A percentile compares a stretch with the other conserved stretches of the same genome.
phyloP scores from a whole-genome alignment of 176 grass and related monocot species.

The Elymus sibiricus region DNA sequence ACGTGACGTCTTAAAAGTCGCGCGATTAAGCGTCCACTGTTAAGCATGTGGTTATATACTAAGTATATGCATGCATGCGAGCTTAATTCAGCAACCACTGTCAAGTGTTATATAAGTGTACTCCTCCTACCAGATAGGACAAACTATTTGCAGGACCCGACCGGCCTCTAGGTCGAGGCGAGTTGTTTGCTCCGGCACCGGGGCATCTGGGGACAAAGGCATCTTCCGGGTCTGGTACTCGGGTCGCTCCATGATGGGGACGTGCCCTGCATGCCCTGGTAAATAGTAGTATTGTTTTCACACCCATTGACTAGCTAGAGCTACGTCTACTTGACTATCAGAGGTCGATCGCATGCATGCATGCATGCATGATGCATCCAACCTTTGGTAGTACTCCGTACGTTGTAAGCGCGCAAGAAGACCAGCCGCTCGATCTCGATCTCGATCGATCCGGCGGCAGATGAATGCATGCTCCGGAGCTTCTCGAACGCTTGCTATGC shows the following conservation, averaged over 20 bases:
- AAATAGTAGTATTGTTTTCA: not conserved
- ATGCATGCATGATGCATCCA: no score
- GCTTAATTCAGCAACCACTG: not conserved
- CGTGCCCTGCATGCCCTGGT: not conserved
- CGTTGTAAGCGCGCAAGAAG: no score
- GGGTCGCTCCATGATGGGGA: constrained; percentile 5
- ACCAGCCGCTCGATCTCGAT: no score
- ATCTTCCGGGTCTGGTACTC: constrained; percentile 27
- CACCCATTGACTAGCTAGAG: not conserved
- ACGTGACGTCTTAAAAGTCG: no score
- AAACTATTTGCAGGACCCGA: not conserved
- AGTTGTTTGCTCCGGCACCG: not conserved
- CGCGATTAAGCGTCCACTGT: not conserved
- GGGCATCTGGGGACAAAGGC: constrained; percentile 16
- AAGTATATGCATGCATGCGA: not conserved
- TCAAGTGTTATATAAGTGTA: no score
- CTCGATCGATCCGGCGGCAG: no score
- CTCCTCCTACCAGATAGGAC: no score
- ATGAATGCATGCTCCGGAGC: no score
- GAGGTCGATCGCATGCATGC: no score
- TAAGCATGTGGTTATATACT: not conserved
- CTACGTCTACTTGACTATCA: no score
- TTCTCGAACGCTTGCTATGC: not conserved
- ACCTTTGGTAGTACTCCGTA: not conserved
- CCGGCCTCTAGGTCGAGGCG: not conserved